These are phyloP conservation scores for Garcia nutans DNA, from an alignment of 345 rosid genomes.

Conservation along the genomic window DNA sequence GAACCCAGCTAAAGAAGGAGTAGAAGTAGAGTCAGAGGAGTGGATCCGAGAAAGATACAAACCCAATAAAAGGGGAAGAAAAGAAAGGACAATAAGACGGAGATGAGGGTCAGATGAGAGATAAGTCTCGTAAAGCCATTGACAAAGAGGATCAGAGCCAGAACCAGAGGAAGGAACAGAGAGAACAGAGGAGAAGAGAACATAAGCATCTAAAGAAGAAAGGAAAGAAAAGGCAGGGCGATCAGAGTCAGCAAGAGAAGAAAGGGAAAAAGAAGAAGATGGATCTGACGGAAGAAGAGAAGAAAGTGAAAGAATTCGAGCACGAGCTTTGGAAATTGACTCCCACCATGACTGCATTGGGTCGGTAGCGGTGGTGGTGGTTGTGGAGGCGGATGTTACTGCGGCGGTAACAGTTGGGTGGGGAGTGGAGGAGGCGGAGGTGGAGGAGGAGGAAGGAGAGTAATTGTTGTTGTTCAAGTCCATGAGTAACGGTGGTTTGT, in stretches of 20 bases:
- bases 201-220: slow-evolving; percentile 65
- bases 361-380: slow-evolving; percentile 7
- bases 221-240: slow-evolving; percentile 90
- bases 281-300: slow-evolving; percentile 46
- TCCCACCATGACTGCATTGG: slow-evolving; percentile 93
- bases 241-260: slow-evolving; percentile 87
- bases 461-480: slow-evolving; percentile 9
- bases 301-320: slow-evolving; percentile 75
- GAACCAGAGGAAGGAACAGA: slow-evolving; percentile 64
- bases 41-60: slow-evolving; percentile 77
- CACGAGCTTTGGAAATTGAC: slow-evolving; percentile 82
- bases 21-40: slow-evolving; percentile 51
- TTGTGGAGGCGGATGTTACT: background rate
- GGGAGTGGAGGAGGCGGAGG: slow-evolving; percentile 5
- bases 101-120: slow-evolving; percentile 79
- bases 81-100: slow-evolving; percentile 79
- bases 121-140: slow-evolving; percentile 95
- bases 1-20: slow-evolving; percentile 71
- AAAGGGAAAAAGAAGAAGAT: slow-evolving; percentile 43
- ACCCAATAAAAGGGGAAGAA: slow-evolving; percentile 71
- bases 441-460: slow-evolving; percentile 12
- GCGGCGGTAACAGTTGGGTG: background rate
- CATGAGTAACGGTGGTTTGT: background rate
- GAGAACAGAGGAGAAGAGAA: slow-evolving; percentile 51
- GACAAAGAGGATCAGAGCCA: slow-evolving; percentile 87